A percentile compares a stretch with the other conserved stretches of the same genome.
Conservation (phyloP, 2,329 filamentous ascomycete genomes). For the Macrophomina pseudophaseolina region DNA sequence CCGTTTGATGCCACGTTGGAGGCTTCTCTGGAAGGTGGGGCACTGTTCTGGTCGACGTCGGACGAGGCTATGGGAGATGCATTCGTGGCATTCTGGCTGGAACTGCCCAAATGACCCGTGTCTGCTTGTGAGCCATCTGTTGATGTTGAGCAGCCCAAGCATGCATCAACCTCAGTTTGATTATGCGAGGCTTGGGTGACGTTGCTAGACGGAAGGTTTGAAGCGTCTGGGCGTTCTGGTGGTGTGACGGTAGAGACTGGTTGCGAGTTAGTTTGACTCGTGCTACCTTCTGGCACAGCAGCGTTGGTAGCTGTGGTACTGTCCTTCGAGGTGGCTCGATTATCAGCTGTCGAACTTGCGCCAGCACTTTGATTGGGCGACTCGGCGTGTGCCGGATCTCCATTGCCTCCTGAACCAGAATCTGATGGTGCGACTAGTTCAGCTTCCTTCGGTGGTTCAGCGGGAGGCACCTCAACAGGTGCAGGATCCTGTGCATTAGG, state of each 20-base stretch:
- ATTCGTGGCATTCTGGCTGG: slow-evolving; percentile 4
- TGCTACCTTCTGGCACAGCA: slow-evolving; percentile 15
- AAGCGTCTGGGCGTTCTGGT: background rate
- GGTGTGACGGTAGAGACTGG: slow-evolving; percentile 9
- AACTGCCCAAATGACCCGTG: background rate
- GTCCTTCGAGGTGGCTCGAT: slow-evolving; percentile 7
- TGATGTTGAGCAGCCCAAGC: too few relatives aligned
- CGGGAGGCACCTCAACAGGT: slow-evolving; percentile 5
- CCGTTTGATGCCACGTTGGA: slow-evolving; percentile 27
- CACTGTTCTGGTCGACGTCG: slow-evolving; percentile 20
- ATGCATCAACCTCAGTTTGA: slow-evolving; percentile 18
- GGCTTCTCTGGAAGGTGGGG: slow-evolving; percentile 29
- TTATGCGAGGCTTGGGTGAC: slow-evolving; percentile 14
- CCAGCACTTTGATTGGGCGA: background rate
- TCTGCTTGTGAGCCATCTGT: slow-evolving; percentile 2
- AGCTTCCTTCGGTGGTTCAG: slow-evolving; percentile 27
- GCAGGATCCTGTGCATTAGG: slow-evolving; percentile 9
- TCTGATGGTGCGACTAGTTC: background rate
- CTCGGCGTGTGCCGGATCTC: background rate
- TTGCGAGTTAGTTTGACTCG: slow-evolving; percentile 16
- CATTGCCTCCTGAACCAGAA: background rate
- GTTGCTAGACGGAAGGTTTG: background rate
- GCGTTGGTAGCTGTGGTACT: slow-evolving; percentile 1
- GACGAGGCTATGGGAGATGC: background rate
- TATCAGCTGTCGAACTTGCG: slow-evolving; percentile 1